Evolutionary conservation across 345 rosid genomes (phyloP), one percentile per base, ranked within the genome.

Genomic region (Sisymbrium irio): DNA sequence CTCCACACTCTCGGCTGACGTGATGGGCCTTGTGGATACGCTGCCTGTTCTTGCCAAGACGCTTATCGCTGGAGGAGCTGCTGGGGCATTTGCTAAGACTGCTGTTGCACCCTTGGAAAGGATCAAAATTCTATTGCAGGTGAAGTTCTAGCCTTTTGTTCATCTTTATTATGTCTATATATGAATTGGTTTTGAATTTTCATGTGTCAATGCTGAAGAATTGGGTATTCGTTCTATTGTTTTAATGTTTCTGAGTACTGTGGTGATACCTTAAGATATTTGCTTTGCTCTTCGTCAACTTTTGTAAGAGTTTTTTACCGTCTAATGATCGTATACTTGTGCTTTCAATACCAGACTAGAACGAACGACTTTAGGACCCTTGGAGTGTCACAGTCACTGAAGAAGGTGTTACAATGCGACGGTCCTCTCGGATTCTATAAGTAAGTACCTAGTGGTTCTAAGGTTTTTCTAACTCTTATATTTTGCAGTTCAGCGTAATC

Each of bases 41-140:
- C 68, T 94, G 77, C 98, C 98, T 44, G 85, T 88, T 74, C 88
- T 88, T 74, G 93, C 85, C 0, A 91, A 82, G 83, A 97, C 91
- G 72, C 96, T 94, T 56, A 86, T 94, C 66, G 96, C 97, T 53
- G 97, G 97, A 7, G 98, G 97, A 50, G 91, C 89, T 82, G 98
- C 97, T 19, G 98, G 98, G 1, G 98, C 86, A 7, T 62, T 95
- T 77, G 97, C 97, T 14, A 95, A 95, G 76, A 88, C 97, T 69
- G 90, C 92, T 6, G 87, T 95, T 76, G 99, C 97, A 4, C 99
- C 97, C 22, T 84, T 95, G 39, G 97, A 92, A 63, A 87, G 99
- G 69, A 85, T 75, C 77, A 94, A 94, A 73, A 94, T 94, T 65
- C 88, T 94, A 5, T 75, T 94, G 79, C 98, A 91, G 98, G 98